Percentiles rank a stretch among this genome's conserved stretches.
These are phyloP conservation scores for Eimeria necatrix DNA, from an alignment of 169 alveolate genomes.

Conservation along the genomic window DNA sequence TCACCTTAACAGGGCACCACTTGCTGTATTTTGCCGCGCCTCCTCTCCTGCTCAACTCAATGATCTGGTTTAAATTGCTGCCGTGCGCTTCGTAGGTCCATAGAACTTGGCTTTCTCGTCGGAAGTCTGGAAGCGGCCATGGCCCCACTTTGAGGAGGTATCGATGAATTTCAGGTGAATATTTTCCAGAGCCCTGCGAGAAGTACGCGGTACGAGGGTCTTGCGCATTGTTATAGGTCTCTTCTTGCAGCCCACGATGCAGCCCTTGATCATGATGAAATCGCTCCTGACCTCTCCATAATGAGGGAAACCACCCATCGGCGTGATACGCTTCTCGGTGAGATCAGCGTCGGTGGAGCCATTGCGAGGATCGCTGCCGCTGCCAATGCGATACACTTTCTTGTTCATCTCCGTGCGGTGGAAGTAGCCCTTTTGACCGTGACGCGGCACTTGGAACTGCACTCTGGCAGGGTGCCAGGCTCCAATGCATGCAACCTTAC, in stretches of 20 bases:
- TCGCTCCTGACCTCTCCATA: slow-evolving; percentile 99
- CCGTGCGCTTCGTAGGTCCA: slow-evolving; percentile 92
- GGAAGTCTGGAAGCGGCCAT: slow-evolving; percentile 99
- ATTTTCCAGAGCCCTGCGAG: slow-evolving; percentile 97
- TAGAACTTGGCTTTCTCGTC: slow-evolving; percentile 99
- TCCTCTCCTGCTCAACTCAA: too few relatives aligned
- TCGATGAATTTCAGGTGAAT: slow-evolving; percentile 99
- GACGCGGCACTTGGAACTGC: slow-evolving; percentile 99
- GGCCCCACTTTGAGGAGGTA: slow-evolving; percentile 99
- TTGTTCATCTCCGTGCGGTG: slow-evolving; percentile 99
- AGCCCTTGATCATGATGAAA: slow-evolving; percentile 99
- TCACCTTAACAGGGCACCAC: too few relatives aligned
- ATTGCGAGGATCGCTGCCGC: slow-evolving; percentile 90
- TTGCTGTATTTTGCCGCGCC: too few relatives aligned
- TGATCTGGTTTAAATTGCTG: not conserved
- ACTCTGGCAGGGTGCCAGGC: slow-evolving; percentile 99
- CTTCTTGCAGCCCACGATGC: slow-evolving; percentile 99
- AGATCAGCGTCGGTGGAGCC: slow-evolving; percentile 99
- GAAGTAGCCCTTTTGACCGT: slow-evolving; percentile 99
- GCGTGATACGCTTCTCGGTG: slow-evolving; percentile 99
- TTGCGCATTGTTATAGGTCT: slow-evolving; percentile 98
- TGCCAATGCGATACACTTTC: slow-evolving; percentile 99
- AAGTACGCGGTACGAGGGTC: slow-evolving; percentile 96
- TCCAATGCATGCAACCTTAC: slow-evolving; percentile 99
- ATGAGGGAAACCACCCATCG: slow-evolving; percentile 99